phyloP scores from a whole-genome alignment of 495 filamentous ascomycete species.

The Filosporella fistucella region DNA sequence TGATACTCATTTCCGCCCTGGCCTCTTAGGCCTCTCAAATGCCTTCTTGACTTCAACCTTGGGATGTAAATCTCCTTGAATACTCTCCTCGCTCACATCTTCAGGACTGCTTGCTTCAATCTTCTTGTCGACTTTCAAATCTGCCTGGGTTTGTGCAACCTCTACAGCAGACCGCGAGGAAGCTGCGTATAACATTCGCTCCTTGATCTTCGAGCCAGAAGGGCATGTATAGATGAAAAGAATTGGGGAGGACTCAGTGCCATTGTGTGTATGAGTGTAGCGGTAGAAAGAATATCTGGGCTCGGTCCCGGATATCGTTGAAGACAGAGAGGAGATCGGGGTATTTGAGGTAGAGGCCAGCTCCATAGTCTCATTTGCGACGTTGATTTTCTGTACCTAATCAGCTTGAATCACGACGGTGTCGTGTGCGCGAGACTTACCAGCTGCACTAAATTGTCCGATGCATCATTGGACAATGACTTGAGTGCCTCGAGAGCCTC shows the following conservation, averaged over 20 bases:
- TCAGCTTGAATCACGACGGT: too few relatives aligned
- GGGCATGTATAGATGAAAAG: constrained; percentile 97
- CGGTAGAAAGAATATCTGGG: constrained; percentile 91
- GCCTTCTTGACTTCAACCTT: constrained; percentile 62
- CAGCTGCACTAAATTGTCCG: constrained; percentile 69
- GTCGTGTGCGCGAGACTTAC: constrained; percentile 44
- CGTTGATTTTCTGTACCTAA: constrained; percentile 65
- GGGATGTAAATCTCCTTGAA: constrained; percentile 75
- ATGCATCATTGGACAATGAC: constrained; percentile 44
- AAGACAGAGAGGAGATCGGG: constrained; percentile 48
- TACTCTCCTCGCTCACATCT: constrained; percentile 68
- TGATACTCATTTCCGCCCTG: constrained; percentile 43
- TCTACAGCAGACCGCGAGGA: constrained; percentile 68
- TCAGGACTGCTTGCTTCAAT: constrained; percentile 57
- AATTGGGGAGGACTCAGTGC: constrained; percentile 55
- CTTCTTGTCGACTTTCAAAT: constrained; percentile 71
- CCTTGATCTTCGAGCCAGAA: constrained; percentile 72
- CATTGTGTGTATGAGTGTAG: constrained; percentile 50
- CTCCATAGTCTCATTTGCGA: constrained; percentile 71
- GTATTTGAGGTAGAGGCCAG: constrained; percentile 53
- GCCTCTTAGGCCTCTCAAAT: constrained; percentile 88
- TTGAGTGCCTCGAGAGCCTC: constrained; percentile 63
- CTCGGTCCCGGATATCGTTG: constrained; percentile 70
- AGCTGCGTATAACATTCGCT: constrained; percentile 91
- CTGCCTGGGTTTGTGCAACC: constrained; percentile 63